A percentile compares a stretch with the other conserved stretches of the same genome.
Evolutionary conservation across 495 filamentous ascomycete genomes (phyloP).

Genomic region (Evernia prunastri): DNA sequence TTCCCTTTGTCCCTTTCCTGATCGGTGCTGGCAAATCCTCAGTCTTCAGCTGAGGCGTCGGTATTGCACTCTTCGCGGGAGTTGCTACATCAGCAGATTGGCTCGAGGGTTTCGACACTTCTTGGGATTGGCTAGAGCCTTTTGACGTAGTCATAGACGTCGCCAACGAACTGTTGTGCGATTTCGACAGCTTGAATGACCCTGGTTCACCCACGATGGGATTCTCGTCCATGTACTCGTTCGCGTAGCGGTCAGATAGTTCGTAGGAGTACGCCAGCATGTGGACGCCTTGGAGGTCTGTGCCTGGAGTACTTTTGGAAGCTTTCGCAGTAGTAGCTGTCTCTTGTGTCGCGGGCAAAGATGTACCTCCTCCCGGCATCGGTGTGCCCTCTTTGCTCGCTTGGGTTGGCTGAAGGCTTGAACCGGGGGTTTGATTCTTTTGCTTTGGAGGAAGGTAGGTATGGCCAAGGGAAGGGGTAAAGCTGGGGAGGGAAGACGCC

Average conservation of each 20-base stretch:
- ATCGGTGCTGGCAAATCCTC: conserved; percentile 13
- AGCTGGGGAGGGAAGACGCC: conserved; percentile 57
- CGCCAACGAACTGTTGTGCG: conserved; percentile 28
- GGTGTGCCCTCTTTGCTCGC: conserved; percentile 56
- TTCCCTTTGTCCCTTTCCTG: conserved; percentile 13
- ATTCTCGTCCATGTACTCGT: conserved; percentile 89
- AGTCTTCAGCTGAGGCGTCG: conserved; percentile 23
- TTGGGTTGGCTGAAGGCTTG: conserved; percentile 34
- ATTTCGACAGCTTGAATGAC: conserved; percentile 66
- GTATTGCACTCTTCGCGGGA: conserved; percentile 13
- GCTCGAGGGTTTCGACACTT: conserved; percentile 1
- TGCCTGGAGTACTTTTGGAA: conserved; percentile 17
- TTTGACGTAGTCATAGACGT: conserved; percentile 15
- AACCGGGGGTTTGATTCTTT: conserved; percentile 32
- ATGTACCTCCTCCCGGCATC: conserved; percentile 44
- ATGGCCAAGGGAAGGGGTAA: conserved; percentile 67
- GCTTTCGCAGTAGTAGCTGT: conserved; percentile 28
- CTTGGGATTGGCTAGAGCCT: neutral
- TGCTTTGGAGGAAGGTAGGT: conserved; percentile 55
- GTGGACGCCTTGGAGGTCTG: conserved; percentile 42
- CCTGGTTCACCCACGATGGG: conserved; percentile 81
- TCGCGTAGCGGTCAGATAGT: conserved; percentile 56
- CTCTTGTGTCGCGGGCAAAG: conserved; percentile 31
- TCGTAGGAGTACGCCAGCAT: conserved; percentile 62
- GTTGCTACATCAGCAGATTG: conserved; percentile 8